Base-by-base conservation (phyloP, 2,329 filamentous ascomycete genomes). In the Stenocarpella maydis region DNA sequence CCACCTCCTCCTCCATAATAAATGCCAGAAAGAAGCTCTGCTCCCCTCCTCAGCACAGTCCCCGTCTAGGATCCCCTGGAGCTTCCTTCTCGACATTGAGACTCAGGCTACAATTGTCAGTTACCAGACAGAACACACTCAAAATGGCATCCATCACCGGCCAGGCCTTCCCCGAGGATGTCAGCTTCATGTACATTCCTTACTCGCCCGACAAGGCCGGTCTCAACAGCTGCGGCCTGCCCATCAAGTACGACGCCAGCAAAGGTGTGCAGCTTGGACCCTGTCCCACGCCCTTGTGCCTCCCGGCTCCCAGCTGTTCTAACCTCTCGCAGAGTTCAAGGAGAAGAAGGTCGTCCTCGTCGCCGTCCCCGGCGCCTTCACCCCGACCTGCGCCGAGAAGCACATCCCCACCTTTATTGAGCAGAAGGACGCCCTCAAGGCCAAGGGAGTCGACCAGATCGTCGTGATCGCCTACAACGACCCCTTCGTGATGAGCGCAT, bases 401-500 rank as follows among this genome's bases (percentile, higher is more conserved):
- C 94, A 97, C 84, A 85, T 97, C 71, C 92, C 93, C 71, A 91
- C 91, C 72, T 97, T 94, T 87, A 88, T 95, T 75, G 82, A 88
- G 80, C 91, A 93, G 79, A 83, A 91, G 74, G 84, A 88, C 65
- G 85, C 91, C 77, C 85, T 97, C 81, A 90, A 90, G 83, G 83
- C 84, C 78, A 95, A 95, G 87, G 93, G 92, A 76, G 92, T 97
- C 74, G 94, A 97, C 81, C 81, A 91, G 72, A 88, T 97, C 76
- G 88, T 93, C 74, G 89, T 96, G 77, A 91, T 97, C 77, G 92
- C 93, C 71, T 91, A 85, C 85, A 97, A 97, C 82, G 94, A 97
- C 82, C 85, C 90, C 73, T 97, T 86, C 78, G 94, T 97, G 80
- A 95, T 95, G 92, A 91, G 89, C 76, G 93, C 92, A 67, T 96